phyloP scores from a whole-genome alignment of 2,329 filamentous ascomycete species.

The Fusarium neocosmosporiellum region DNA sequence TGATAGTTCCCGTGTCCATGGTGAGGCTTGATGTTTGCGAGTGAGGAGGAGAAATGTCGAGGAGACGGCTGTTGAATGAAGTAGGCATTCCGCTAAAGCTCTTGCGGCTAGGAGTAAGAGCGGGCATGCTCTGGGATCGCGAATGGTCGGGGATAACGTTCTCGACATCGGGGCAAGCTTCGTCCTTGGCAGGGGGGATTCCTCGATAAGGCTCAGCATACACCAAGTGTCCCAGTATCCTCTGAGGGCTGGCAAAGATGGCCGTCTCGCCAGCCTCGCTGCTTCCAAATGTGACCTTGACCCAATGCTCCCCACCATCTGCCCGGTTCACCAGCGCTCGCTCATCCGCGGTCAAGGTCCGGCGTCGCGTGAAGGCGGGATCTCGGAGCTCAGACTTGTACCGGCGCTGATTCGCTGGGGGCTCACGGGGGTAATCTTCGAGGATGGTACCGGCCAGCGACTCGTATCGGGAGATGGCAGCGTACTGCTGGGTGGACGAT shows the following conservation, averaged over 20 bases:
- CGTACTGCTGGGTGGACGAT: slow-evolving; percentile 76
- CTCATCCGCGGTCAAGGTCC: slow-evolving; percentile 76
- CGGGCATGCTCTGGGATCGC: slow-evolving; percentile 53
- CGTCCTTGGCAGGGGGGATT: slow-evolving; percentile 71
- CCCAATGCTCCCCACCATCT: slow-evolving; percentile 90
- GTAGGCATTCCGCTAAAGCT: slow-evolving; percentile 48
- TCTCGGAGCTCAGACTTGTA: slow-evolving; percentile 82
- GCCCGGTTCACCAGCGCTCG: slow-evolving; percentile 83
- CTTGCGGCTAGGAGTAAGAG: slow-evolving; percentile 44
- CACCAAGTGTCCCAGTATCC: slow-evolving; percentile 76
- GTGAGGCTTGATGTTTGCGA: slow-evolving; percentile 66
- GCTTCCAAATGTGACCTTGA: slow-evolving; percentile 86
- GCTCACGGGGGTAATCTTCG: slow-evolving; percentile 91
- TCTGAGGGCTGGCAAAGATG: slow-evolving; percentile 76
- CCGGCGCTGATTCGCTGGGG: slow-evolving; percentile 75
- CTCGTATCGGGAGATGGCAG: slow-evolving; percentile 90
- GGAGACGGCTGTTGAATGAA: slow-evolving; percentile 52
- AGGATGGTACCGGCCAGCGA: slow-evolving; percentile 86
- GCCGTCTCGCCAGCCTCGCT: slow-evolving; percentile 77
- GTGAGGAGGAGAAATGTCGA: slow-evolving; percentile 55
- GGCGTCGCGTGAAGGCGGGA: slow-evolving; percentile 74
- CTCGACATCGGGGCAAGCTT: slow-evolving; percentile 67
- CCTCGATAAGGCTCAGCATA: slow-evolving; percentile 78
- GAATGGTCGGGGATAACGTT: slow-evolving; percentile 47
- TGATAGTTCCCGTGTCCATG: slow-evolving; percentile 66